These are phyloP conservation scores for Microdochium bolleyi DNA, from an alignment of 2,329 filamentous ascomycete genomes.

Conservation along the genomic window DNA sequence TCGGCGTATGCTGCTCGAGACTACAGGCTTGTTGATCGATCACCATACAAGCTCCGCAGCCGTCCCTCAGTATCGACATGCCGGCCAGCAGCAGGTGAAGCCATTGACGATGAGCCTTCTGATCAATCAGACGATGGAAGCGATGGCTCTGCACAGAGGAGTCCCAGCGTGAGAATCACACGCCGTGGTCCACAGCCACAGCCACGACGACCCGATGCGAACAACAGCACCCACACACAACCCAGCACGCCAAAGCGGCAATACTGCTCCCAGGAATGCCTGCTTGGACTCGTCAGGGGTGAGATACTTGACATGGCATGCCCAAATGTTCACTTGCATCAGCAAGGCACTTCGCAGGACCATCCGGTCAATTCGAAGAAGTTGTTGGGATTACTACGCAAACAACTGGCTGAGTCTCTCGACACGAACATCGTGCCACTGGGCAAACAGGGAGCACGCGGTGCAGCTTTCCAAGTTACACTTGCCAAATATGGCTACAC, in stretches of 20 bases:
- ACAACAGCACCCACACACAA: slow-evolving; percentile 3
- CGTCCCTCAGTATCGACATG: background rate
- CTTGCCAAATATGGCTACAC: slow-evolving; percentile 32
- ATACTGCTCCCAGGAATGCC: slow-evolving; percentile 31
- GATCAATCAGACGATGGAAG: background rate
- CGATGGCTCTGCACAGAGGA: background rate
- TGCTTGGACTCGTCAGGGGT: slow-evolving; percentile 23
- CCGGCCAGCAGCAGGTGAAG: background rate
- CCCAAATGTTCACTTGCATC: slow-evolving; percentile 28
- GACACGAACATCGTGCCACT: slow-evolving; percentile 21
- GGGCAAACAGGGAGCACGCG: slow-evolving; percentile 20
- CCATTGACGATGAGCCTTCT: background rate
- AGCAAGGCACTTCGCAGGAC: background rate
- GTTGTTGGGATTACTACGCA: slow-evolving; percentile 19
- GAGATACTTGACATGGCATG: slow-evolving; percentile 22
- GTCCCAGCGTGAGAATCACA: background rate
- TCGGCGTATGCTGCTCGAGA: background rate
- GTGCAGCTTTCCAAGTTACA: slow-evolving; percentile 31
- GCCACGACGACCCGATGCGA: slow-evolving; percentile 2
- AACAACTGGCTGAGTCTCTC: slow-evolving; percentile 19
- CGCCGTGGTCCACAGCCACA: background rate
- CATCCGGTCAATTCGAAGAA: slow-evolving; percentile 19
- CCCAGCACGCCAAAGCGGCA: slow-evolving; percentile 5
- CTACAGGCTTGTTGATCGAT: background rate
- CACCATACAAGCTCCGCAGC: background rate